A percentile compares a stretch with the other conserved stretches of the same genome.
These are phyloP conservation scores for Cryptococcus sp. DNA, from an alignment of 1,284 basidiomycete species.

Conservation along the genomic window DNA sequence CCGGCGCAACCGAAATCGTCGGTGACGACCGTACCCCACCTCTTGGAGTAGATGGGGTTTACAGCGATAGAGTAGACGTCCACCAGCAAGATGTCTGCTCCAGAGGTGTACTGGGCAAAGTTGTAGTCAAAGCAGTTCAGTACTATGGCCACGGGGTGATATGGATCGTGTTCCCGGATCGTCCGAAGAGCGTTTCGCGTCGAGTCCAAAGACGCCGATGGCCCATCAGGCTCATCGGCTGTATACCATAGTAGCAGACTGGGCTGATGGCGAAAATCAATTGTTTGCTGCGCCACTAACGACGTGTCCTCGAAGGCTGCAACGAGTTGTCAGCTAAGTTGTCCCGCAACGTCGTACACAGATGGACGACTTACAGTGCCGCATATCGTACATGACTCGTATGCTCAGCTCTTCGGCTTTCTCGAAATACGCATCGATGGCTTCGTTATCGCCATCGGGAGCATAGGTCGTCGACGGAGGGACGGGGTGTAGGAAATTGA, in stretches of 20 bases:
- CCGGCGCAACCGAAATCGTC: slow-evolving; percentile 19
- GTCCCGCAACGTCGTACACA: too few species aligned
- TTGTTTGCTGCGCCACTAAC: slow-evolving; percentile 15
- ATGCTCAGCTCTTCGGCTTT: slow-evolving; percentile 5
- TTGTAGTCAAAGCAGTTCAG: slow-evolving; percentile 26
- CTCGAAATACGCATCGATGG: slow-evolving; percentile 14
- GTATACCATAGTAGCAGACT: slow-evolving; percentile 23
- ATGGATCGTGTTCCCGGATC: slow-evolving; percentile 11
- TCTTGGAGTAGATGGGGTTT: slow-evolving; percentile 19
- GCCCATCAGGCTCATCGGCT: slow-evolving; percentile 28
- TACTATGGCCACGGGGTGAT: slow-evolving; percentile 13
- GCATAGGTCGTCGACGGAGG: slow-evolving; percentile 14
- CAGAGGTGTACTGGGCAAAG: slow-evolving; percentile 15
- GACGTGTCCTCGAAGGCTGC: slow-evolving; percentile 15
- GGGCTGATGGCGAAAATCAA: slow-evolving; percentile 12
- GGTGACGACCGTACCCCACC: slow-evolving; percentile 17
- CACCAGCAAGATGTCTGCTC: slow-evolving; percentile 23
- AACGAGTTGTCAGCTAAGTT: not conserved
- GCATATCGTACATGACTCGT: too few species aligned
- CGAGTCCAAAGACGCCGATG: slow-evolving; percentile 11
- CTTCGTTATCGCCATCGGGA: slow-evolving; percentile 8
- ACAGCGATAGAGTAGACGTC: slow-evolving; percentile 25
- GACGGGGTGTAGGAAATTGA: slow-evolving; percentile 28
- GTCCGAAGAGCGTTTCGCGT: slow-evolving; percentile 13
- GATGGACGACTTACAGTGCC: too few species aligned